Conservation (phyloP, 495 filamentous ascomycete genomes). For the Zalerion maritima region DNA sequence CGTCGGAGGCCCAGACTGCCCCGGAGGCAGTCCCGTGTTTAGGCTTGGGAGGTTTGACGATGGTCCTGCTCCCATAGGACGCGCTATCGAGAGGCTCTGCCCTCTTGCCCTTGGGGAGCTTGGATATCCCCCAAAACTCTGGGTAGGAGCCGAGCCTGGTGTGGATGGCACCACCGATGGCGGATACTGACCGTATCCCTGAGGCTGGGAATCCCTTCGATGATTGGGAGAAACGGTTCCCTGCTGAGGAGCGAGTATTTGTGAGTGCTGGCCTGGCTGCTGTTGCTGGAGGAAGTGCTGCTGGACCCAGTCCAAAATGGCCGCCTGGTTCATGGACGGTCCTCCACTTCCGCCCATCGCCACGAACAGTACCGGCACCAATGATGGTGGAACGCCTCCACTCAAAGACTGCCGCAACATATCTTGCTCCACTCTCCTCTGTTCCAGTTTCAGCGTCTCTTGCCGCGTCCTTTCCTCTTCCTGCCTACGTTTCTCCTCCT, state of each 20-base stretch:
- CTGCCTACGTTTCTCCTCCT: conserved; percentile 79
- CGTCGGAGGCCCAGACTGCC: conserved; percentile 8
- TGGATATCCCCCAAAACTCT: too few species aligned
- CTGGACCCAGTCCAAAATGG: conserved; percentile 58
- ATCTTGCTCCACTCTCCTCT: conserved; percentile 66
- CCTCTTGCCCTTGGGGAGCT: conserved; percentile 29
- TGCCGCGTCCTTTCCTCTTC: conserved; percentile 84
- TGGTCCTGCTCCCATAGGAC: conserved; percentile 14
- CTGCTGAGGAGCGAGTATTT: conserved; percentile 36
- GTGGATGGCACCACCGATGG: conserved; percentile 19
- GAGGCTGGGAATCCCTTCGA: conserved; percentile 29
- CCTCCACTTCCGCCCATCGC: conserved; percentile 58
- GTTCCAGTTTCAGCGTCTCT: conserved; percentile 61
- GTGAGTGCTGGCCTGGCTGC: conserved; percentile 32
- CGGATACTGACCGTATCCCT: conserved; percentile 27
- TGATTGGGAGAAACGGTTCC: conserved; percentile 30
- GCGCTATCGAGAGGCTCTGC: conserved; percentile 20
- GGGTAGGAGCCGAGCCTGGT: conserved; percentile 27
- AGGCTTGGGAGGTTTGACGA: conserved; percentile 17
- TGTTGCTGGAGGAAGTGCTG: conserved; percentile 46
- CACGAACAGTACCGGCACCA: conserved; percentile 83
- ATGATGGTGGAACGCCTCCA: conserved; percentile 68
- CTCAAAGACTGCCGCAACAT: conserved; percentile 71
- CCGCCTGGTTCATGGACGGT: conserved; percentile 32
- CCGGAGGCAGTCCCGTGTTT: conserved; percentile 13